Base-by-base conservation (phyloP, 1,284 basidiomycete genomes). In the Thecaphora frezii region DNA sequence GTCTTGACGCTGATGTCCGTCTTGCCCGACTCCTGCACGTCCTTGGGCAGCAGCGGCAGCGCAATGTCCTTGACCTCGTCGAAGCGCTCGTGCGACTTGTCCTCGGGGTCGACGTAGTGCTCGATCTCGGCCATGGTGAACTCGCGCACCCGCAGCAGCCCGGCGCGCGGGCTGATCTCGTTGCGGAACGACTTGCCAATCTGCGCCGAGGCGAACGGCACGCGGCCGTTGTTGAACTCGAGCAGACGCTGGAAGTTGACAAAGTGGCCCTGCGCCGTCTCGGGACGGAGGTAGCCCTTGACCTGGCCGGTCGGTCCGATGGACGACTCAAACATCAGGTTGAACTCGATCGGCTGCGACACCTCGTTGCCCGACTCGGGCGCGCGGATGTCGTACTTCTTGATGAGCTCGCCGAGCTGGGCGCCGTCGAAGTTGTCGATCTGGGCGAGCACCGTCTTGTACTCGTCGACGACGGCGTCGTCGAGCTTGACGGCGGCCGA, bases 51-150 rank as follows among this genome's bases (percentile, higher is more conserved):
- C 51, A 97, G 84, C 21, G 85, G 82, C 38, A 97, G 84, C 40
- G 84, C 85, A 64, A 91, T 83, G 72, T 91, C 85, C 63, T 87
- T 86, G 64, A 91, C 87, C 72, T 94, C 90, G 56, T 79, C 78
- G 84, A 98, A 99, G 33, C 88, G 86, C 23, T 85, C 83, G 81
- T 98, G 96, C 22, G 81, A 82, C 83, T 98, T 99, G 83, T 97
- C 88, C 50, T 86, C 84, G 8, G 94, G 96, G 82, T 98, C 94
- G 70, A 98, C 94, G 74, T 84, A 99, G 83, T 99, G 94, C 82
- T 99, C 96, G 80, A 99, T 97, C 83, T 98, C 96, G 51, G 93
- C 96, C 94, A 99, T 97, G 36, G 91, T 96, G 82, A 98, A 99
- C 80, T 99, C 96, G 67, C 94, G 89, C 40, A 98, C 96, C 67